These are phyloP conservation scores for Calycina herbarum DNA, from an alignment of 2,329 filamentous ascomycete genomes.

Conservation along the genomic window DNA sequence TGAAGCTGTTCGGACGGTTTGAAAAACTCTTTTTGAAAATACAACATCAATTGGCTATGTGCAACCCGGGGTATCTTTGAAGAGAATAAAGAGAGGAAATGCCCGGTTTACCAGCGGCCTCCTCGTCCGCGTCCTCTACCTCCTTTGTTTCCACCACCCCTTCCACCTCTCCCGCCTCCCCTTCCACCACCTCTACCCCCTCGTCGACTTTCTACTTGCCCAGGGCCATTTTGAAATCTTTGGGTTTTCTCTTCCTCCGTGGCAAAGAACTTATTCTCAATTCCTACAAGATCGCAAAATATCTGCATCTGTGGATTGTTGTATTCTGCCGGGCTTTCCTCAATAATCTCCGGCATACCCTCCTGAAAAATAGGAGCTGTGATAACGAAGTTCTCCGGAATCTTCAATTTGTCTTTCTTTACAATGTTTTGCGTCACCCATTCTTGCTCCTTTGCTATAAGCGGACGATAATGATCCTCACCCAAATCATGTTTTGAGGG, in stretches of 20 bases:
- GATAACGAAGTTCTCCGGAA: slow-evolving; percentile 75
- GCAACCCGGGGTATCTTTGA: slow-evolving; percentile 26
- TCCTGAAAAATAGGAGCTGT: slow-evolving; percentile 73
- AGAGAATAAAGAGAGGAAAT: slow-evolving; percentile 9
- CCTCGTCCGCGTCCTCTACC: slow-evolving; percentile 40
- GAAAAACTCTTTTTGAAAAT: background rate
- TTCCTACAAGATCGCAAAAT: slow-evolving; percentile 77
- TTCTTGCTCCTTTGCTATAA: slow-evolving; percentile 67
- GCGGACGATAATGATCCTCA: slow-evolving; percentile 64
- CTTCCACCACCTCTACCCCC: slow-evolving; percentile 29
- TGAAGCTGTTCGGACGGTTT: background rate
- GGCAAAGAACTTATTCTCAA: slow-evolving; percentile 74
- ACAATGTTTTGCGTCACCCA: slow-evolving; percentile 84
- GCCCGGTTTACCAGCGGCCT: slow-evolving; percentile 13
- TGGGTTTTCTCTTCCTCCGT: slow-evolving; percentile 67
- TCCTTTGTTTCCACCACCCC: slow-evolving; percentile 34
- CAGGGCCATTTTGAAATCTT: slow-evolving; percentile 59
- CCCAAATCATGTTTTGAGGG: slow-evolving; percentile 61
- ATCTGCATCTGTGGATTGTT: slow-evolving; percentile 81
- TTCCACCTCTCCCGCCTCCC: slow-evolving; percentile 36
- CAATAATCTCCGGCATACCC: slow-evolving; percentile 55
- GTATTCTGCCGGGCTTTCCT: slow-evolving; percentile 73
- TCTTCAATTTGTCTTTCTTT: slow-evolving; percentile 55
- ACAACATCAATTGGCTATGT: background rate
- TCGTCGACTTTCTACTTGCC: slow-evolving; percentile 41